Evolutionary conservation across 1,284 basidiomycete genomes (phyloP).

Genomic region (Cutaneotrichosporon sp.): DNA sequence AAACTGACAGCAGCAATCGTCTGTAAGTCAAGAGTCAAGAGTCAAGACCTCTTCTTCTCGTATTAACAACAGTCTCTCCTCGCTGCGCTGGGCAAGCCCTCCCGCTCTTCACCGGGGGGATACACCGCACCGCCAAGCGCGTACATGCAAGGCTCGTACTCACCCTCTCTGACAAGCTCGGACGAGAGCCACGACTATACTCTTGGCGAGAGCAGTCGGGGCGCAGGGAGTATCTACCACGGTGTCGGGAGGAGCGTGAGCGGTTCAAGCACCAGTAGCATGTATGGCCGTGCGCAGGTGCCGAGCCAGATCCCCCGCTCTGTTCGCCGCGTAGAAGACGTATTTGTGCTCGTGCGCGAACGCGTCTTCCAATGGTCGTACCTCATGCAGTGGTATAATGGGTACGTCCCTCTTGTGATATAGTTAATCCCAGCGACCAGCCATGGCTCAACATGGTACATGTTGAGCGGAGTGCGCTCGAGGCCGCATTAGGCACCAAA

Average conservation of each 20-base stretch:
- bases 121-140: conserved; percentile 22
- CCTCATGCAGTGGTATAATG: conserved; percentile 51
- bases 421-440: conserved; percentile 32
- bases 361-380: conserved; percentile 47
- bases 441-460: conserved; percentile 53
- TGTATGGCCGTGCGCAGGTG: conserved; percentile 19
- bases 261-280: conserved; percentile 13
- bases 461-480: conserved; percentile 40
- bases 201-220: neutral
- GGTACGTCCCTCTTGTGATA: conserved; percentile 38
- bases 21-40: conserved; percentile 10
- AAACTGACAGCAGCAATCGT: conserved; percentile 21
- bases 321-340: conserved; percentile 42
- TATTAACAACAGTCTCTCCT: conserved; percentile 31
- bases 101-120: conserved; percentile 16
- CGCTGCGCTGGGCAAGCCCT: conserved; percentile 31
- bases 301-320: conserved; percentile 9
- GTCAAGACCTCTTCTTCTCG: neutral
- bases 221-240: conserved; percentile 2
- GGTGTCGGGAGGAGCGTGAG: conserved; percentile 10
- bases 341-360: conserved; percentile 42
- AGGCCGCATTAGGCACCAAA: conserved; percentile 39
- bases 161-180: conserved; percentile 21
- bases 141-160: conserved; percentile 18
- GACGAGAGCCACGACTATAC: conserved; percentile 24